Conservation (phyloP, 768 basidiomycete genomes). For the Agaricus bisporus region DNA sequence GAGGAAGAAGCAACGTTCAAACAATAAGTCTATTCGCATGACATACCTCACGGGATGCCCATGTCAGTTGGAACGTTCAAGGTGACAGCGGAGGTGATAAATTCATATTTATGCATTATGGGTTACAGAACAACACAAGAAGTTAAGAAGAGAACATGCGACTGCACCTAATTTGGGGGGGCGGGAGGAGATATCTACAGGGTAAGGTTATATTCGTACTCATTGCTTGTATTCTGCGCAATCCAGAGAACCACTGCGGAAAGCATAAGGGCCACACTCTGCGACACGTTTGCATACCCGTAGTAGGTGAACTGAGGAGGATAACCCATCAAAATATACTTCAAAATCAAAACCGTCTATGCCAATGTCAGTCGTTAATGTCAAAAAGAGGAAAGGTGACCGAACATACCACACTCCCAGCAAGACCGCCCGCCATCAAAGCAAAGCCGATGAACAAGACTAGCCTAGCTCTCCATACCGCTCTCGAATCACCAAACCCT, state of each 20-base stretch:
- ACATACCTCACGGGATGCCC: too few species aligned
- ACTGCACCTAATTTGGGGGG: too few species aligned
- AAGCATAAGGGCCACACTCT: constrained; percentile 81
- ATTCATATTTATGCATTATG: not conserved
- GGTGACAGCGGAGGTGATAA: too few species aligned
- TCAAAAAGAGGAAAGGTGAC: not conserved
- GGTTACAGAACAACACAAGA: not conserved
- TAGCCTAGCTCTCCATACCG: constrained; percentile 88
- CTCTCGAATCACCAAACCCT: constrained; percentile 71
- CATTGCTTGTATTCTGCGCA: constrained; percentile 76
- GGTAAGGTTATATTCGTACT: constrained; percentile 92
- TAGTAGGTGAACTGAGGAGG: constrained; percentile 79
- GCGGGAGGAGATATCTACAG: constrained; percentile 31
- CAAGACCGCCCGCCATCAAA: constrained; percentile 94
- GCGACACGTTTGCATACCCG: constrained; percentile 93
- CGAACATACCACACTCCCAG: constrained; percentile 89
- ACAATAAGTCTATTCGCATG: too few species aligned
- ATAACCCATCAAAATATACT: constrained; percentile 76
- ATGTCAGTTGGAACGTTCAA: too few species aligned
- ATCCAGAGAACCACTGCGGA: constrained; percentile 90
- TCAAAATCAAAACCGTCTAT: constrained; percentile 84
- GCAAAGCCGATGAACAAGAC: constrained; percentile 95
- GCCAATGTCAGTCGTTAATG: not conserved
- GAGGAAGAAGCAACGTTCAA: too few species aligned
- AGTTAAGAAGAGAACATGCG: not conserved